Base-by-base conservation (phyloP, 1,284 basidiomycete genomes). In the Pulveroboletus sp. region DNA sequence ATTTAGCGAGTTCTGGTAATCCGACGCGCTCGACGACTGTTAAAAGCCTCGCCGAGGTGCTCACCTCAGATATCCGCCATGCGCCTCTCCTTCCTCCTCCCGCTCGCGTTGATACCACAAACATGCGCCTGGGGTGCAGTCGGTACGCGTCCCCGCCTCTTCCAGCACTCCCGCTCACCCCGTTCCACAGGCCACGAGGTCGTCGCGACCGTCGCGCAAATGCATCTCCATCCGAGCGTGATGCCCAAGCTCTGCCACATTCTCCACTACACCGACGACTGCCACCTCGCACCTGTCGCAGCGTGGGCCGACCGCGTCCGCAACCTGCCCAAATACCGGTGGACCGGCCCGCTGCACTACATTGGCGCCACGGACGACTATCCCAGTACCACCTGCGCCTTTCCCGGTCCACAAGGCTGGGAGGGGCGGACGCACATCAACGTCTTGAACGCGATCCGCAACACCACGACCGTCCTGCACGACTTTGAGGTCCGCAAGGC, bases 181-280 rank as follows among this genome's bases (percentile, higher is more conserved):
- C 31, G 31, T n/a, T 15, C 15, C 12, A 45, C 15, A 82, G 94
- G 94, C 17, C 94, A 97, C 65, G 90, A 96, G 75, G 90, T 96
- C 45, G 85, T 94, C 2, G 95, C 94, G 2, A 95, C 94, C 7
- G 93, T 98, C 56, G 94, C 95, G 0, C 92, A 97, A 72, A 91
- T 94, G 54, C 86, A 96, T 71, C 81, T 97, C 5, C 84, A 93
- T 68, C 91, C 92, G 0, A 77, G 77, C 3, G 88, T 91, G 2
- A 80, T 88, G 52, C 79, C 84, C 10, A 79, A 80, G 43, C 77
- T 97, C 50, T 94, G 92, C 66, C 72, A 77, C 39, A 80, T 90
- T 59, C 85, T 96, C 61, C 85, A 56, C 72, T 54, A 73, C 71
- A 18, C 57, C 61, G 45, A 25, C 4, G 65, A 57, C 46, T 94